Conservation (phyloP, 192 early-diverging fungal genomes). For the Coemansia guatemalensis region DNA sequence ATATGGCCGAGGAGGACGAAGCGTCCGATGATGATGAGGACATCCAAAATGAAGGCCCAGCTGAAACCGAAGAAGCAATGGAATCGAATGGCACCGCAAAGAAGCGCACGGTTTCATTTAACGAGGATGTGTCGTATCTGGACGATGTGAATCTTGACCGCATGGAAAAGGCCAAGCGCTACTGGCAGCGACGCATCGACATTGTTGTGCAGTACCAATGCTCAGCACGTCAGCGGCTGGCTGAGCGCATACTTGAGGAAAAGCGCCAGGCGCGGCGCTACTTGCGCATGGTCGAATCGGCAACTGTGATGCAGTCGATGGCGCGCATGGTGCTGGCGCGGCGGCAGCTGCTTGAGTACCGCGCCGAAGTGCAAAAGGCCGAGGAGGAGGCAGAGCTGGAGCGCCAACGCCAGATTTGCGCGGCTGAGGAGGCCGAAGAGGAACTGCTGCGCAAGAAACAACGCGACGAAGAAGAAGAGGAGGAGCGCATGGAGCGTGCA, state of each 20-base stretch:
- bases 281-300: slow-evolving; percentile 56
- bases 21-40: slow-evolving; percentile 8
- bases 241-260: slow-evolving; percentile 55
- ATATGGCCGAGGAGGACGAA: slow-evolving; percentile 29
- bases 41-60: slow-evolving; percentile 8
- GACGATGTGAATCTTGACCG: slow-evolving; percentile 40
- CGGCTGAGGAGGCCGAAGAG: slow-evolving; percentile 10
- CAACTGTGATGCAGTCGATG: slow-evolving; percentile 56
- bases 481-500: background rate
- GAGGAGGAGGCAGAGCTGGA: slow-evolving; percentile 15
- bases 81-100: background rate
- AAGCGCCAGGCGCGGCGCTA: slow-evolving; percentile 54
- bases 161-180: slow-evolving; percentile 51
- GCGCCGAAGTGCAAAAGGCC: slow-evolving; percentile 12
- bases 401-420: slow-evolving; percentile 11
- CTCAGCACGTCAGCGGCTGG: slow-evolving; percentile 45
- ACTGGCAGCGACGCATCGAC: slow-evolving; percentile 54
- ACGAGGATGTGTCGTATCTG: slow-evolving; percentile 33
- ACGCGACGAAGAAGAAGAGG: slow-evolving; percentile 6
- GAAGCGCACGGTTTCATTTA: background rate
- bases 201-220: slow-evolving; percentile 55
- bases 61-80: slow-evolving; percentile 37
- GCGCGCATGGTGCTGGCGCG: slow-evolving; percentile 58
- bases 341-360: slow-evolving; percentile 25
- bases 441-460: slow-evolving; percentile 28